These are phyloP conservation scores for Chytriomyces hyalinus DNA, from an alignment of 192 early-diverging fungal species.

Conservation along the genomic window DNA sequence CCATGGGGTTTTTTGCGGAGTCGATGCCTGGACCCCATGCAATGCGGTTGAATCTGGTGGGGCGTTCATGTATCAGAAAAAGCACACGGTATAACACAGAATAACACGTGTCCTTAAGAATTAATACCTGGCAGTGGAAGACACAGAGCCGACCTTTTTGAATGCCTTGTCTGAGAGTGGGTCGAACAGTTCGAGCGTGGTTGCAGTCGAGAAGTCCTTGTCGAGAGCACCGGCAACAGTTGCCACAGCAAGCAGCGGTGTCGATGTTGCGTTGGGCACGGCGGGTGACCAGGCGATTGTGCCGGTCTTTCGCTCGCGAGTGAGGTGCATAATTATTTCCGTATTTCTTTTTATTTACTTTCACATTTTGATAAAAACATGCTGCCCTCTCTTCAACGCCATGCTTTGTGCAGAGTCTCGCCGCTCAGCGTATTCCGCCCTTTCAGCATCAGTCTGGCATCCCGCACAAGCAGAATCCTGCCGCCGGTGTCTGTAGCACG, in stretches of 20 bases:
- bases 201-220: constrained; percentile 88
- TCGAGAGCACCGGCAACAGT: constrained; percentile 97
- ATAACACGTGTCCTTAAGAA: neutral
- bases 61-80: neutral
- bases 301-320: constrained; percentile 75
- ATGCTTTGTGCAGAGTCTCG: neutral
- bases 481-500: too few relatives aligned
- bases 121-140: constrained; percentile 66
- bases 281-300: constrained; percentile 88
- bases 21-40: constrained; percentile 70
- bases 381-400: neutral
- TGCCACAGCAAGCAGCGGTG: constrained; percentile 80
- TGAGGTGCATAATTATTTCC: neutral
- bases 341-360: constrained; percentile 15
- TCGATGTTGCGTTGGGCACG: constrained; percentile 53
- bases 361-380: neutral
- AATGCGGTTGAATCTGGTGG: constrained; percentile 83
- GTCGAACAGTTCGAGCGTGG: constrained; percentile 88
- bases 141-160: constrained; percentile 60
- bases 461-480: too few relatives aligned
- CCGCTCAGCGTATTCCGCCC: neutral
- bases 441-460: too few relatives aligned
- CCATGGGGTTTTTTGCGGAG: constrained; percentile 56
- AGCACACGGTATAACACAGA: neutral
- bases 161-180: constrained; percentile 50